These are phyloP conservation scores for Orbilia javanica DNA, from an alignment of 2,329 filamentous ascomycete species.

Conservation along the genomic window DNA sequence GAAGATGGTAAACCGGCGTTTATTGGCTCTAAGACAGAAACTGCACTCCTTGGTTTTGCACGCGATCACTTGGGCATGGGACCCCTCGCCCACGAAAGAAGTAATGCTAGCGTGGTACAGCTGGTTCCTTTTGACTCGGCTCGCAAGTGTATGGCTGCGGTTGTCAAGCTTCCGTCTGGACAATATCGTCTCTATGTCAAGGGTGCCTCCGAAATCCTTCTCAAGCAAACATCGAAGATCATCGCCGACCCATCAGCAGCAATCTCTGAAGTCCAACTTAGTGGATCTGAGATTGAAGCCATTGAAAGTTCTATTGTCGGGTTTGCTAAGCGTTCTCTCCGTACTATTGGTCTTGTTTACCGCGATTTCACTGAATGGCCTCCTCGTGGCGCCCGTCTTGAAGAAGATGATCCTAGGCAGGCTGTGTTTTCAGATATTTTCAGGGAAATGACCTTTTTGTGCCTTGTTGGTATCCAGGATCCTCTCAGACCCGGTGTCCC, in stretches of 20 bases:
- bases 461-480: constrained; percentile 80
- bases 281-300: constrained; percentile 52
- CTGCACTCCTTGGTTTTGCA: constrained; percentile 78
- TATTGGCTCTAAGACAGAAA: constrained; percentile 83
- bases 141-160: constrained; percentile 77
- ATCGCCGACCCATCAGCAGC: constrained; percentile 56
- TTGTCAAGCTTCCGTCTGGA: constrained; percentile 70
- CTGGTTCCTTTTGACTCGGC: constrained; percentile 74
- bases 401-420: constrained; percentile 74
- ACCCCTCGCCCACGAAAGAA: constrained; percentile 72
- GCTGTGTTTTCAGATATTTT: constrained; percentile 78
- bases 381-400: constrained; percentile 67
- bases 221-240: constrained; percentile 69
- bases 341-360: constrained; percentile 66
- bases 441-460: constrained; percentile 78
- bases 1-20: constrained; percentile 73
- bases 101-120: constrained; percentile 73
- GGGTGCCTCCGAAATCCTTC: constrained; percentile 75
- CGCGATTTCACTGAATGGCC: constrained; percentile 66
- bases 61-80: constrained; percentile 76
- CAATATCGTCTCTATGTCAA: constrained; percentile 73
- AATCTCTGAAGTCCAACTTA: constrained; percentile 57
- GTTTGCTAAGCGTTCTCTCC: constrained; percentile 66
- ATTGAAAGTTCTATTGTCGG: constrained; percentile 63
- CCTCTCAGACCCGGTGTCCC: constrained; percentile 77